Percentiles rank a stretch among this genome's conserved stretches.
Conservation (phyloP, 192 early-diverging fungal species). For the Linnemannia elongata region DNA sequence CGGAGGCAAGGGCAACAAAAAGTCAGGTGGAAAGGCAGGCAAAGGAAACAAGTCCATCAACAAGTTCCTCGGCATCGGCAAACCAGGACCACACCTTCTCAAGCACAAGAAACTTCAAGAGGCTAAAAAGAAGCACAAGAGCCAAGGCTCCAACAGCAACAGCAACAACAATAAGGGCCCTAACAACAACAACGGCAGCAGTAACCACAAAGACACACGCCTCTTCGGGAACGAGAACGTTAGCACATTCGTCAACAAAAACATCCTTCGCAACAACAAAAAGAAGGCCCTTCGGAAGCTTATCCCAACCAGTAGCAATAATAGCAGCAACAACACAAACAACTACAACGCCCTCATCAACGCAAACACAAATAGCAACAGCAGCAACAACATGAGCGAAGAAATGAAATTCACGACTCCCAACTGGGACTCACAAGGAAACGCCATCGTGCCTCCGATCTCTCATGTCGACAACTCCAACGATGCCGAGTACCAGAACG, state of each 20-base stretch:
- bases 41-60: conserved; percentile 51
- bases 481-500: conserved; percentile 33
- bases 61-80: conserved; percentile 42
- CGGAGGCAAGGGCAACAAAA: conserved; percentile 30
- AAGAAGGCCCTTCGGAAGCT: not conserved
- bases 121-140: conserved; percentile 2
- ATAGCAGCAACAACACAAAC: not conserved
- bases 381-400: not conserved
- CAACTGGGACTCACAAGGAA: not conserved
- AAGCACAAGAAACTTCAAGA: conserved; percentile 11
- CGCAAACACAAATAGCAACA: not conserved
- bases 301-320: not conserved
- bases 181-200: not conserved
- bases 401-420: not conserved
- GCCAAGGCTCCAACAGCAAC: not conserved
- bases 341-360: conserved; percentile 13
- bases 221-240: not conserved
- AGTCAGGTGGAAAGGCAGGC: conserved; percentile 36
- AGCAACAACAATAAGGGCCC: not conserved
- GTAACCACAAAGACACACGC: not conserved
- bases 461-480: conserved; percentile 24
- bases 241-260: not conserved
- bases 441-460: not conserved
- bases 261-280: not conserved
- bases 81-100: conserved; percentile 46